A percentile compares a stretch with the other conserved stretches of the same genome.
These are phyloP conservation scores for Colletotrichum neosansevieriae DNA, from an alignment of 2,329 filamentous ascomycete genomes.

Conservation along the genomic window DNA sequence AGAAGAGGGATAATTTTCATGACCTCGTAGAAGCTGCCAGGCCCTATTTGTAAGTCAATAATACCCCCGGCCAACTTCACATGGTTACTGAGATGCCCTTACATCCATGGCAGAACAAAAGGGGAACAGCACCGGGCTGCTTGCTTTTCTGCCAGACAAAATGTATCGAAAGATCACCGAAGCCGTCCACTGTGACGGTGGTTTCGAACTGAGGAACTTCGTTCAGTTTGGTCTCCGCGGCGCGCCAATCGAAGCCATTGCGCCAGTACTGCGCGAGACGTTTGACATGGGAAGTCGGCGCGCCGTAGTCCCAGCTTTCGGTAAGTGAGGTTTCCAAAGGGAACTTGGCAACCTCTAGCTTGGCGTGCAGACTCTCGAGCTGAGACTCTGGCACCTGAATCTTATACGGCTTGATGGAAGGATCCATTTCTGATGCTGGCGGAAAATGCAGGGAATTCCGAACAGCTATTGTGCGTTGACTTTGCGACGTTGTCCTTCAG, in stretches of 20 bases:
- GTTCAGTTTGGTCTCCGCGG: conserved; percentile 69
- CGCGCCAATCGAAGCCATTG: conserved; percentile 72
- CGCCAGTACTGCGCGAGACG: conserved; percentile 53
- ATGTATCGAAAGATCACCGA: conserved; percentile 71
- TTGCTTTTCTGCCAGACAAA: conserved; percentile 70
- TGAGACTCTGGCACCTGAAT: conserved; percentile 50
- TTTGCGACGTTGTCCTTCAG: too few relatives aligned
- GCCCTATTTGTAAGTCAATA: conserved; percentile 53
- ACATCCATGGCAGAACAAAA: conserved; percentile 78
- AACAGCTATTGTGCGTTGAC: too few relatives aligned
- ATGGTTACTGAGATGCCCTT: conserved; percentile 33
- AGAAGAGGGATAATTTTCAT: conserved; percentile 69
- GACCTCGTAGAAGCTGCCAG: conserved; percentile 77
- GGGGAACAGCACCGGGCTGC: conserved; percentile 66
- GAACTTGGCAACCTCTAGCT: conserved; percentile 48
- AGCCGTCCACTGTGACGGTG: conserved; percentile 65
- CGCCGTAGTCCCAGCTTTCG: conserved; percentile 50
- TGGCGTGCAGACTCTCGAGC: conserved; percentile 47
- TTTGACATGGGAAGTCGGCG: conserved; percentile 48
- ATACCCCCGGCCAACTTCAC: too few relatives aligned
- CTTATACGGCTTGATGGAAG: conserved; percentile 49
- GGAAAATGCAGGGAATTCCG: too few relatives aligned
- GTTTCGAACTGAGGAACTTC: conserved; percentile 68
- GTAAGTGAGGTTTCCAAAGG: conserved; percentile 49
- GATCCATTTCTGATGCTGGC: conserved; percentile 33